A percentile compares a stretch with the other conserved stretches of the same genome.
Evolutionary conservation across 768 basidiomycete species (phyloP).

Genomic region (Strobilomyces dryophilus): DNA sequence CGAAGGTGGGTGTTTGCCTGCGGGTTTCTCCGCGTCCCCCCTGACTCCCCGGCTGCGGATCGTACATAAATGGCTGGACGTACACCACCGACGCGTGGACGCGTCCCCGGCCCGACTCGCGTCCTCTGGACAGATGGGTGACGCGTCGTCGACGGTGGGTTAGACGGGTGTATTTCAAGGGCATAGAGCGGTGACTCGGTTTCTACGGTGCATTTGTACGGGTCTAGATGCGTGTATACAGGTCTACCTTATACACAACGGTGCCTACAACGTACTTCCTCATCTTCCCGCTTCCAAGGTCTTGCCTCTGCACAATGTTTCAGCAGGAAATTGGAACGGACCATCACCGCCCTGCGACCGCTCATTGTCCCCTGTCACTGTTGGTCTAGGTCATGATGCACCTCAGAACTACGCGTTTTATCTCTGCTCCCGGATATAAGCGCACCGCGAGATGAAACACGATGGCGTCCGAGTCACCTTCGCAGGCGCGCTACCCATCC

Average conservation of each 20-base stretch:
- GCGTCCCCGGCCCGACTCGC: conserved; percentile 38
- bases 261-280: too few species aligned
- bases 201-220: neutral
- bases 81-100: conserved; percentile 79
- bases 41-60: neutral
- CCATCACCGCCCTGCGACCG: too few species aligned
- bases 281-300: too few species aligned
- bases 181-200: neutral
- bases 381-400: too few species aligned
- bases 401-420: too few species aligned
- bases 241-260: neutral
- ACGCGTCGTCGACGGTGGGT: conserved; percentile 71
- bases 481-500: too few species aligned
- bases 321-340: too few species aligned
- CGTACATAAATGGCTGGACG: conserved; percentile 57
- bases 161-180: conserved; percentile 48
- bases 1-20: conserved; percentile 13
- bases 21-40: neutral
- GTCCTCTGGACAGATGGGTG: conserved; percentile 43
- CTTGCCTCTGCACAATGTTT: too few species aligned
- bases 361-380: too few species aligned
- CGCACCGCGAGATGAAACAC: too few species aligned
- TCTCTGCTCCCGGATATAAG: too few species aligned
- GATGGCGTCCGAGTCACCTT: too few species aligned
- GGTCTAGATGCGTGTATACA: neutral